A percentile compares a stretch with the other conserved stretches of the same genome.
Conservation (phyloP, 2,329 filamentous ascomycete genomes). For the Coniochaeta sp. region DNA sequence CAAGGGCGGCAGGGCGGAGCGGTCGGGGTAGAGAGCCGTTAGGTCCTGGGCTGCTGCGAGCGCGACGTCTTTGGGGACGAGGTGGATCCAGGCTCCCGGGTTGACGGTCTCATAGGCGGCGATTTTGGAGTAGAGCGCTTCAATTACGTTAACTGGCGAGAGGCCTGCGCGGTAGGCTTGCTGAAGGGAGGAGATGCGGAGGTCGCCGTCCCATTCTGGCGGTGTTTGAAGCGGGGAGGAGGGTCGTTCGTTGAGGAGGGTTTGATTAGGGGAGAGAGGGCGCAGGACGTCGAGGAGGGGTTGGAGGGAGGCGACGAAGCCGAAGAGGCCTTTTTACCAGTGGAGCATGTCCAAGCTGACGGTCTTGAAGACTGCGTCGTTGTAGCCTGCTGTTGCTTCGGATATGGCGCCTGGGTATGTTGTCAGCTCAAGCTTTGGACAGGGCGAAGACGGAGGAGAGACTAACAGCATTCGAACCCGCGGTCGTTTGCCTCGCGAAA, state of each 20-base stretch:
- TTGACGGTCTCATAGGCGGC: constrained; percentile 2
- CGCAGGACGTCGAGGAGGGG: constrained; percentile 2
- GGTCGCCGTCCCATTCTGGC: constrained; percentile 27
- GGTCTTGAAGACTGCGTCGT: constrained; percentile 30
- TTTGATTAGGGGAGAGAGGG: not conserved
- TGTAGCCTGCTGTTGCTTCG: constrained; percentile 39
- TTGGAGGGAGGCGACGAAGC: constrained; percentile 29
- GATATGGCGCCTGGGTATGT: constrained; percentile 48
- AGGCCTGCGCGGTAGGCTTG: constrained; percentile 32
- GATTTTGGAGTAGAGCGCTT: constrained; percentile 4
- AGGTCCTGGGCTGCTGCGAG: constrained; percentile 32
- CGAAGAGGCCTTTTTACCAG: constrained; percentile 41
- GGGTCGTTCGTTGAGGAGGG: not conserved
- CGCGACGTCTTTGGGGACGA: constrained; percentile 27
- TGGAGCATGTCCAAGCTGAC: constrained; percentile 38
- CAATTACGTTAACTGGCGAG: constrained; percentile 20
- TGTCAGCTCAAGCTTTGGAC: not conserved
- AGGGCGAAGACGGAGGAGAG: not conserved
- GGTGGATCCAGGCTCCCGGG: constrained; percentile 37
- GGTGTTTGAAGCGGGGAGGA: not conserved
- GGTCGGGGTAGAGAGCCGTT: constrained; percentile 11
- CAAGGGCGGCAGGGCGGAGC: constrained; percentile 29
- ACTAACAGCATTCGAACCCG: constrained; percentile 13
- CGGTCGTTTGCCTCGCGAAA: constrained; percentile 50
- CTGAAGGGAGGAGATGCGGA: constrained; percentile 33